Conservation (phyloP, 1,139 yeast genomes). For the Arxiozyma bovina region DNA sequence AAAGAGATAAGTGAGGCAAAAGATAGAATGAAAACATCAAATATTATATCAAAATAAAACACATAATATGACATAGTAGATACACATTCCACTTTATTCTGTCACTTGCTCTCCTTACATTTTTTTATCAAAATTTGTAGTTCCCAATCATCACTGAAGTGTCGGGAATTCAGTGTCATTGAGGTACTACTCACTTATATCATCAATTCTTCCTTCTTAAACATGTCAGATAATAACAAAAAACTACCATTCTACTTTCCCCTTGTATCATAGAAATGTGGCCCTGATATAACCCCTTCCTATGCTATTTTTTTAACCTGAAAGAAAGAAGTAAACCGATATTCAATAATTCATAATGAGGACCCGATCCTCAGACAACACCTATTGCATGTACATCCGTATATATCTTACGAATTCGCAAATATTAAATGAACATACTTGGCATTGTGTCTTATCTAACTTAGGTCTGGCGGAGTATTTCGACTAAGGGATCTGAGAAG, state of each 20-base stretch:
- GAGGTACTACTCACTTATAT: not conserved
- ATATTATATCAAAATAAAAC: not conserved
- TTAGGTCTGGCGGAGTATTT: conserved; percentile 1
- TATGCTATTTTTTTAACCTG: no score
- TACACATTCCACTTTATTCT: not conserved
- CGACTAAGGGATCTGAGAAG: not conserved
- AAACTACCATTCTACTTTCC: not conserved
- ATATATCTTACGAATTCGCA: not conserved
- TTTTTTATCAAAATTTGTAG: not conserved
- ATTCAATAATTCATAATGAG: conserved; percentile 8
- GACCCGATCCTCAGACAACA: conserved; percentile 17
- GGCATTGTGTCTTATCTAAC: conserved; percentile 14
- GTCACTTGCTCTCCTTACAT: no score
- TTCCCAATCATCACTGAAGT: conserved; percentile 45
- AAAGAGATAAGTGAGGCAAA: not conserved
- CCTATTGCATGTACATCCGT: not conserved
- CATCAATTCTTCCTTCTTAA: not conserved
- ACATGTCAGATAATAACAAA: not conserved
- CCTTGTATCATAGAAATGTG: not conserved
- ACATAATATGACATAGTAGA: not conserved
- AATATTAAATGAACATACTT: conserved; percentile 14
- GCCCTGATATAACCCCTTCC: not conserved
- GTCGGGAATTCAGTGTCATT: conserved; percentile 62
- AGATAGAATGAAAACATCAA: not conserved
- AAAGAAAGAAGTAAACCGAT: not conserved